Percentiles rank a stretch among this genome's conserved stretches.
Evolutionary conservation across 2,329 filamentous ascomycete species (phyloP).

Genomic region (Aaosphaeria pasadenensis): DNA sequence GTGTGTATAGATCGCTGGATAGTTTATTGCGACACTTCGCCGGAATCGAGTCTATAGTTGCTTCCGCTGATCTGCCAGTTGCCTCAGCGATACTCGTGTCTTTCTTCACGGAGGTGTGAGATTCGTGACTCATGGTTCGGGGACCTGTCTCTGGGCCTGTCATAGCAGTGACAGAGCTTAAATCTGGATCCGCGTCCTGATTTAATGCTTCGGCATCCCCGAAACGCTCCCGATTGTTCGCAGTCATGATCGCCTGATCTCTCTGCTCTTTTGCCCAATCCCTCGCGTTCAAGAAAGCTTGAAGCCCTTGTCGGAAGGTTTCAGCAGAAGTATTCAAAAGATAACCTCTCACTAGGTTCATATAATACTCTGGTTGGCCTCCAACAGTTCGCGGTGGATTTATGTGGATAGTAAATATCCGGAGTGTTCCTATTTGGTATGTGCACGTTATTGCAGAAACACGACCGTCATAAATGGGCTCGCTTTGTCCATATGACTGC

Average conservation of each 20-base stretch:
- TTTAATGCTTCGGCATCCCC: slow-evolving; percentile 5
- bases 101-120: slow-evolving; percentile 9
- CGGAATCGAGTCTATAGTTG: too few relatives aligned
- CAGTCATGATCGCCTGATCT: background rate
- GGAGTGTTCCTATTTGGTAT: background rate
- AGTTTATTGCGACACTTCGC: too few relatives aligned
- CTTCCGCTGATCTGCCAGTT: background rate
- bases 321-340: background rate
- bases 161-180: slow-evolving; percentile 13
- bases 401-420: background rate
- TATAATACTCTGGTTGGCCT: background rate
- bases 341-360: background rate
- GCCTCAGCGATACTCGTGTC: background rate
- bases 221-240: slow-evolving; percentile 7
- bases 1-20: too few relatives aligned
- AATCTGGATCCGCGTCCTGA: slow-evolving; percentile 7
- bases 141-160: slow-evolving; percentile 10
- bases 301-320: background rate
- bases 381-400: background rate
- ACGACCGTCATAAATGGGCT: background rate
- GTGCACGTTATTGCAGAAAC: background rate
- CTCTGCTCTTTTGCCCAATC: background rate
- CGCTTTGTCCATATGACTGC: background rate
- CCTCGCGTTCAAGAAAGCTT: background rate
- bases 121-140: slow-evolving; percentile 10